These are phyloP conservation scores for Pleurotus cornucopiae DNA, from an alignment of 768 basidiomycete genomes.

Conservation along the genomic window DNA sequence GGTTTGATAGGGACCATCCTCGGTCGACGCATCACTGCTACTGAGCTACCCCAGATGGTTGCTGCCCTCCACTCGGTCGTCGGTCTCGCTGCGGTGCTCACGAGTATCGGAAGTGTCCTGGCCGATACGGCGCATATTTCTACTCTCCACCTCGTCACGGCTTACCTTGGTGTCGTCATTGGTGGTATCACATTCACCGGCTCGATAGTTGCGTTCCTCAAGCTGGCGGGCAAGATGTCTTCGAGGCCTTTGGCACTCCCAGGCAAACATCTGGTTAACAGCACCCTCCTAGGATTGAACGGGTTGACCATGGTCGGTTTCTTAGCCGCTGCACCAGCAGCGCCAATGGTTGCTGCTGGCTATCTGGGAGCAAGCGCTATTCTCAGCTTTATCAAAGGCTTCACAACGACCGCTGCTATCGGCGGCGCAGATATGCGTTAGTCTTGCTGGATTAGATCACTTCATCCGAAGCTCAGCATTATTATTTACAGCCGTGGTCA, in stretches of 20 bases:
- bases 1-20: constrained; percentile 66
- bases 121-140: constrained; percentile 65
- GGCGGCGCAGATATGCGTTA: constrained; percentile 92
- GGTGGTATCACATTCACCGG: constrained; percentile 88
- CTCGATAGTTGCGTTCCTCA: constrained; percentile 85
- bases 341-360: constrained; percentile 72
- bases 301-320: constrained; percentile 74
- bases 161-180: constrained; percentile 83
- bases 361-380: constrained; percentile 71
- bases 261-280: constrained; percentile 74
- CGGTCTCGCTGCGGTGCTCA: constrained; percentile 85
- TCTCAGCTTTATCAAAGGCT: constrained; percentile 82
- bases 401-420: constrained; percentile 86
- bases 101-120: constrained; percentile 79
- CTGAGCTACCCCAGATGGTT: constrained; percentile 82
- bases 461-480: not conserved
- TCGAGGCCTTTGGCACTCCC: constrained; percentile 71
- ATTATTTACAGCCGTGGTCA: constrained; percentile 65
- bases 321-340: constrained; percentile 61
- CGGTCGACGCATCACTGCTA: constrained; percentile 80
- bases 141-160: constrained; percentile 74
- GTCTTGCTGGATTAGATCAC: constrained; percentile 21
- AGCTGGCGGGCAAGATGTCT: constrained; percentile 79
- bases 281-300: constrained; percentile 68
- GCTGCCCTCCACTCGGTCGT: constrained; percentile 85